Conservation (phyloP, 352 stramenopile species). For the Globisporangium camurandrum region DNA sequence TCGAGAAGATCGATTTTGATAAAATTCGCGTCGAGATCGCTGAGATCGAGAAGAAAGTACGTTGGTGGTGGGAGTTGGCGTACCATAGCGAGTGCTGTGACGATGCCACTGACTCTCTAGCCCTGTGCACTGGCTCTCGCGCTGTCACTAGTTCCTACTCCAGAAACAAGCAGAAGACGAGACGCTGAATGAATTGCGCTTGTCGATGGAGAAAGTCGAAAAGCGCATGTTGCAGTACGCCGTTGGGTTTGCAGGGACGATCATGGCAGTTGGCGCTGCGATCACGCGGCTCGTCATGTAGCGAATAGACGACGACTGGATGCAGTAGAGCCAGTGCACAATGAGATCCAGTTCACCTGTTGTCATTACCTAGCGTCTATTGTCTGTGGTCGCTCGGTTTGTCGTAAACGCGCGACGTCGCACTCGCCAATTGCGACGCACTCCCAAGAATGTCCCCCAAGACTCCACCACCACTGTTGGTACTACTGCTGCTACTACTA, state of each 20-base stretch:
- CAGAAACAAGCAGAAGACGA: constrained; percentile 86
- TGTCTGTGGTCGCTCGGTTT: constrained; percentile 31
- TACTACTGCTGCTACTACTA: constrained; percentile 4
- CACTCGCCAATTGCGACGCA: constrained; percentile 45
- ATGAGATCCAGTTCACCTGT: too few species aligned
- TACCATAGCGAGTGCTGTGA: too few species aligned
- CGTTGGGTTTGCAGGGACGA: constrained; percentile 81
- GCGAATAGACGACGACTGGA: too few species aligned
- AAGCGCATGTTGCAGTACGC: constrained; percentile 87
- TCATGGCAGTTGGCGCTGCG: constrained; percentile 78
- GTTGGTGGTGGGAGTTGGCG: not conserved
- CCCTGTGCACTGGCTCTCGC: too few species aligned
- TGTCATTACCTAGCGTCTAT: too few species aligned
- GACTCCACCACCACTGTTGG: constrained; percentile 22
- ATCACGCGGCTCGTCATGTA: constrained; percentile 64
- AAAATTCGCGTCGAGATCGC: constrained; percentile 85
- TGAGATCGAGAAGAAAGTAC: constrained; percentile 76
- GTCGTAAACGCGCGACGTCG: constrained; percentile 59
- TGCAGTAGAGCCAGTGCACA: too few species aligned
- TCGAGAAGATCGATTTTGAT: constrained; percentile 88
- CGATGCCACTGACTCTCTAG: too few species aligned
- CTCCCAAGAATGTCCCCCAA: constrained; percentile 63
- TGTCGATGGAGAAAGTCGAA: constrained; percentile 87
- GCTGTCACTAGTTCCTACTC: constrained; percentile 77
- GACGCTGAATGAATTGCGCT: constrained; percentile 75